These are phyloP conservation scores for Zygosaccharomyces rouxii DNA, from an alignment of 805 yeast species.

Conservation along the genomic window DNA sequence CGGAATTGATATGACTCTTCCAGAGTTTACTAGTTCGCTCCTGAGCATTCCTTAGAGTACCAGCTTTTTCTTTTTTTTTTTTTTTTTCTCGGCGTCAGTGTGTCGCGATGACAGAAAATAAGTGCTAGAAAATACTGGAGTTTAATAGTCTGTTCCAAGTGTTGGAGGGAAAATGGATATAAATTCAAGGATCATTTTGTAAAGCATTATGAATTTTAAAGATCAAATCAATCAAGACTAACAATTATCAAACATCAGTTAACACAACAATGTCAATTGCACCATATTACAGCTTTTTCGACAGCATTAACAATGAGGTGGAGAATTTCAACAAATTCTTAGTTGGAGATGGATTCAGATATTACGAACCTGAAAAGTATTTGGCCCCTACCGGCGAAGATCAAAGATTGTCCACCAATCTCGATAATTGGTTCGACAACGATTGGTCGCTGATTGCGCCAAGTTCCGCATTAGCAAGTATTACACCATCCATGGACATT, in stretches of 20 bases:
- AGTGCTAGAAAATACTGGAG: neutral
- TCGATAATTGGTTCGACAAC: constrained; percentile 21
- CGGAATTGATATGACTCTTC: too few relatives aligned
- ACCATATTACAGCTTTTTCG: too few relatives aligned
- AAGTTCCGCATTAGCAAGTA: constrained; percentile 17
- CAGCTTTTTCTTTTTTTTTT: neutral
- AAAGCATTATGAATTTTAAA: too few relatives aligned
- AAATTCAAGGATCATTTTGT: neutral
- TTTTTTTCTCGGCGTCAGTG: neutral
- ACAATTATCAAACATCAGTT: too few relatives aligned
- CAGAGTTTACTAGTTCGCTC: too few relatives aligned
- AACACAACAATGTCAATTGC: too few relatives aligned
- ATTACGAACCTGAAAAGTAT: neutral
- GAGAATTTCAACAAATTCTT: neutral
- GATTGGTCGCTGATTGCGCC: constrained; percentile 24
- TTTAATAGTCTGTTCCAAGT: neutral
- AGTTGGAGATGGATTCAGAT: constrained; percentile 5
- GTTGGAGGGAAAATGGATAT: neutral
- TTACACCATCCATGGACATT: constrained; percentile 43
- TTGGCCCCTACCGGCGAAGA: neutral
- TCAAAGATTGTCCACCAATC: neutral
- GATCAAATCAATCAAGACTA: too few relatives aligned
- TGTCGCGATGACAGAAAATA: constrained; percentile 1
- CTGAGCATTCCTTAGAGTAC: too few relatives aligned
- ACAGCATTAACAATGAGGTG: too few relatives aligned